Conservation (phyloP, 148 eudicot species). For the Beta vulgaris region DNA sequence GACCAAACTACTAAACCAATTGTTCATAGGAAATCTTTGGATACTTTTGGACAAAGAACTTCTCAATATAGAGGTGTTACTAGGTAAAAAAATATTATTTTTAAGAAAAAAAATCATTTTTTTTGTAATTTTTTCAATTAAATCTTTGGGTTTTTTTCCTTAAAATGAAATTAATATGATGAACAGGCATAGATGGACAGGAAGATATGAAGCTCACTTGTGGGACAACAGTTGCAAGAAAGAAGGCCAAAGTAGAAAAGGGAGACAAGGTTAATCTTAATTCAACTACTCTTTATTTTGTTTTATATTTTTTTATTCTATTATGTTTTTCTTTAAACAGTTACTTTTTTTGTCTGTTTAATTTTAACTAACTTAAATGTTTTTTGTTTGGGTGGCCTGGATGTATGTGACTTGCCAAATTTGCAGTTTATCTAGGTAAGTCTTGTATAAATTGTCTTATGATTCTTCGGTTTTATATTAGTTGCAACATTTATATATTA, state of each 20-base stretch:
- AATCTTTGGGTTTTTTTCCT: too few species aligned
- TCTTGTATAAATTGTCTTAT: conserved; percentile 12
- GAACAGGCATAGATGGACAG: conserved; percentile 79
- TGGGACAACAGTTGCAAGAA: conserved; percentile 77
- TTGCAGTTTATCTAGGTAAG: conserved; percentile 91
- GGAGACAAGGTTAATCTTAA: conserved; percentile 74
- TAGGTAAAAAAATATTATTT: too few species aligned
- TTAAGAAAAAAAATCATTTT: too few species aligned
- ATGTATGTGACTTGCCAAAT: conserved; percentile 3
- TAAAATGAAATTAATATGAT: neutral
- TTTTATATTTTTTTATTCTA: neutral
- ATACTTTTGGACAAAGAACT: conserved; percentile 94
- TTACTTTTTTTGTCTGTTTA: neutral
- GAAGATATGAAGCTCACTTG: conserved; percentile 43
- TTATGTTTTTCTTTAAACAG: too few species aligned
- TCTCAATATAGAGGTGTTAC: conserved; percentile 98
- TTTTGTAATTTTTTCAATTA: neutral
- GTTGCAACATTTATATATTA: too few species aligned
- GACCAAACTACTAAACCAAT: conserved; percentile 50
- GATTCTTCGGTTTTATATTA: too few species aligned
- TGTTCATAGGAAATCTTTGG: conserved; percentile 91
- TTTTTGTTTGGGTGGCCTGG: conserved; percentile 5
- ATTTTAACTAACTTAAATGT: conserved; percentile 12
- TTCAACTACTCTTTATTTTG: neutral
- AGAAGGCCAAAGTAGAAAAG: conserved; percentile 97